Percentiles rank a stretch among this genome's conserved stretches.
phyloP scores from a whole-genome alignment of 2,329 filamentous ascomycete species.

The Fusarium veterinarium region DNA sequence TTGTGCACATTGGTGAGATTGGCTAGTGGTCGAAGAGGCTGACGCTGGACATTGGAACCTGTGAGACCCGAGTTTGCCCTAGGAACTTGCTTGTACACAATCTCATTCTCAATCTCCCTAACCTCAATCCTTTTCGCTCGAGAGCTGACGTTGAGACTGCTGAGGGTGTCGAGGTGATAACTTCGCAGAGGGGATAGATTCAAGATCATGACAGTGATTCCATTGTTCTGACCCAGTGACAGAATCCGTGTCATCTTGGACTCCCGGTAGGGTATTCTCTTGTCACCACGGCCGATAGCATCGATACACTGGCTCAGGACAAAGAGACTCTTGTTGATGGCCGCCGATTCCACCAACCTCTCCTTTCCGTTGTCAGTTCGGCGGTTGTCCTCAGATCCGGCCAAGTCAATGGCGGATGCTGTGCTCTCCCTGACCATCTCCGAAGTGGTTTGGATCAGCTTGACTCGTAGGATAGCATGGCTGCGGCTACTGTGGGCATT shows the following conservation, averaged over 20 bases:
- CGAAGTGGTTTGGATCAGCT: slow-evolving; percentile 80
- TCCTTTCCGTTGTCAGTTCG: slow-evolving; percentile 95
- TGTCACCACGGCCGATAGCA: slow-evolving; percentile 81
- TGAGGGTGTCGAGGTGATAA: slow-evolving; percentile 93
- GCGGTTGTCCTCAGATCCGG: slow-evolving; percentile 94
- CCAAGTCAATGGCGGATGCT: slow-evolving; percentile 92
- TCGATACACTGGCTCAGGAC: slow-evolving; percentile 96
- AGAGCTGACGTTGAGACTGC: slow-evolving; percentile 94
- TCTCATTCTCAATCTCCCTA: slow-evolving; percentile 94
- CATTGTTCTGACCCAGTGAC: slow-evolving; percentile 92
- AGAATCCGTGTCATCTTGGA: slow-evolving; percentile 98
- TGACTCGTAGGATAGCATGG: slow-evolving; percentile 91
- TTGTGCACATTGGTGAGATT: slow-evolving; percentile 80
- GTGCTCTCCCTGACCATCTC: slow-evolving; percentile 80
- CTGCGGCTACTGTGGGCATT: slow-evolving; percentile 92
- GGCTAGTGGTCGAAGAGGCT: slow-evolving; percentile 82
- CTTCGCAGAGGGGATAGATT: slow-evolving; percentile 92
- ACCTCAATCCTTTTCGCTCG: slow-evolving; percentile 96
- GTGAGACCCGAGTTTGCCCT: slow-evolving; percentile 59
- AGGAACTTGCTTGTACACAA: slow-evolving; percentile 83
- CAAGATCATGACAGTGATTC: slow-evolving; percentile 95
- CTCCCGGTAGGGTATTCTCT: slow-evolving; percentile 90
- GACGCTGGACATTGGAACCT: slow-evolving; percentile 64
- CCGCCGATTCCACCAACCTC: slow-evolving; percentile 91
- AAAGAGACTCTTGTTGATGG: slow-evolving; percentile 97